These are phyloP conservation scores for Kodamaea hsintzibuensis DNA, from an alignment of 805 yeast species.

Conservation along the genomic window DNA sequence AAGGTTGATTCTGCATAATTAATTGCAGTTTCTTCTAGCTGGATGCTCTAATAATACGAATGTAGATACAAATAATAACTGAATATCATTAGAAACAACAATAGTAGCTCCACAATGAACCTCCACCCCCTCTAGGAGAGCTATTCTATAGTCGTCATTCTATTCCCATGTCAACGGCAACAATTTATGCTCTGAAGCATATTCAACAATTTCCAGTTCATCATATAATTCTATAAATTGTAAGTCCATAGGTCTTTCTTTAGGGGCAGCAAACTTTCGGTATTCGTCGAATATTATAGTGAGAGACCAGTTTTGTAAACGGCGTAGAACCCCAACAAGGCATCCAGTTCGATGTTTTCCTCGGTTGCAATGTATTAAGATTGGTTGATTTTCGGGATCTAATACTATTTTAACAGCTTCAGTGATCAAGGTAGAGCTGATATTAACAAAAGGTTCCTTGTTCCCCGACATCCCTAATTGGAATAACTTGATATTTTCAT, in stretches of 20 bases:
- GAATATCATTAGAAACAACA: no score
- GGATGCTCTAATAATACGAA: no score
- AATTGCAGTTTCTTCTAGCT: no score
- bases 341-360: conserved; percentile 98
- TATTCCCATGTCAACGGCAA: conserved; percentile 69
- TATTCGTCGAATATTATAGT: conserved; percentile 96
- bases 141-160: not conserved
- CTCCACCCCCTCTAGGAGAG: no score
- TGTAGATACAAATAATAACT: no score
- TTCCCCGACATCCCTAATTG: conserved; percentile 95
- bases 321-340: conserved; percentile 85
- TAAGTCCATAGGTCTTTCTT: conserved; percentile 92
- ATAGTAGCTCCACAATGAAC: no score
- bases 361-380: conserved; percentile 90
- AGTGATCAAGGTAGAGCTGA: conserved; percentile 64
- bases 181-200: conserved; percentile 55
- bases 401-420: conserved; percentile 79
- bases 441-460: conserved; percentile 89
- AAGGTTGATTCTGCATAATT: no score
- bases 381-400: conserved; percentile 86
- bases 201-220: conserved; percentile 56
- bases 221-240: conserved; percentile 92
- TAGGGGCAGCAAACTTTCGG: conserved; percentile 91
- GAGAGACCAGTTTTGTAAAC: conserved; percentile 88
- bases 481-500: conserved; percentile 64